Base-by-base conservation (phyloP, 495 filamentous ascomycete species). In the Daldinia childiae region DNA sequence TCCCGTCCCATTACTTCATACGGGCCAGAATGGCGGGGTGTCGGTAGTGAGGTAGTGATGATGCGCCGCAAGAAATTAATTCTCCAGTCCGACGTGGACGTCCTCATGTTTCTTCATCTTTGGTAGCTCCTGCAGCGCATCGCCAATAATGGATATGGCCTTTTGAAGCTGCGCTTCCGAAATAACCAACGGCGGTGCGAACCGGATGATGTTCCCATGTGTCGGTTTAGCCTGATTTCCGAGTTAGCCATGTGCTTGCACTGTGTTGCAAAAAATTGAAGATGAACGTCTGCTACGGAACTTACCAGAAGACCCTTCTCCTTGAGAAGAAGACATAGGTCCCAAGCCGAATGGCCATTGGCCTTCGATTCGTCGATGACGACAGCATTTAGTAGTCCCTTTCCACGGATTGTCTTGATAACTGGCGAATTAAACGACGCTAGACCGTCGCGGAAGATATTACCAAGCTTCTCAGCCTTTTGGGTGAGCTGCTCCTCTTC, bases 181-280 rank as follows among this genome's bases (percentile, higher is more conserved):
- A 74, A 99, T 95, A 36, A 95, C 91, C 58, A 97, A 79, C 36
- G 94, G 92, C 61, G 94, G 94, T 39, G 96, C 93, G 65, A 98
- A 94, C 14, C 94, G 90, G 58, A 98, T 98, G 81, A 98, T 98
- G 78, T 98, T 98, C 74, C 97, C 89, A 80, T 99, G 95, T 36
- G 96, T 99, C 9, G 96, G 96, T 87, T 99, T 99, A 64, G 95
- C 95, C 93, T 97, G 78, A 73, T 75, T 51, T 78, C 71, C 56
- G 30, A 83, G 82, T 75, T 62, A 77, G 76, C 63, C 64, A 17
- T 30, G 24, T 60, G 57, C 27, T 39, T 62, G 36, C 43, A 73
- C 61, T 39, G 21, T 69, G 65, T 61, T 67, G 29, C 60, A 55
- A 11, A 61, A 64, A 61, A 62, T 7, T 48, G 48, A 79, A 48